Evolutionary conservation across 2,329 filamentous ascomycete genomes (phyloP).

Genomic region (Stromatinia cepivora): DNA sequence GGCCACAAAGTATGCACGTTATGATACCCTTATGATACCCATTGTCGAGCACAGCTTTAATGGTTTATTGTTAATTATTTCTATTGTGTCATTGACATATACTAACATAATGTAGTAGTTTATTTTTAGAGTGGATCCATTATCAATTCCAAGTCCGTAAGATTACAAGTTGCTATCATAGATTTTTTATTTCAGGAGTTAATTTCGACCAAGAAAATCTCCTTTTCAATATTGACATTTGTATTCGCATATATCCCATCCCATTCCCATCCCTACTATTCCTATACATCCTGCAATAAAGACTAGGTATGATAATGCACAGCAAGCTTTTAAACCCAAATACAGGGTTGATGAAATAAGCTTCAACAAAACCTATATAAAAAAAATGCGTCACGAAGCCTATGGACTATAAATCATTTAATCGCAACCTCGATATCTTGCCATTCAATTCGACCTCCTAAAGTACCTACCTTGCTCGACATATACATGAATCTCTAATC

Average conservation of each 20-base stretch:
- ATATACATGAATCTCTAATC: background rate
- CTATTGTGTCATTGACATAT: background rate
- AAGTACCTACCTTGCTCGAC: background rate
- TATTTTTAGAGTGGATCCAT: slow-evolving; percentile 13
- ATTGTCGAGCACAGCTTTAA: too few species aligned
- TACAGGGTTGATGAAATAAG: slow-evolving; percentile 1
- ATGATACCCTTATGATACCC: background rate
- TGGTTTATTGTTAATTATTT: background rate
- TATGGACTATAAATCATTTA: background rate
- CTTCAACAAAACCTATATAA: background rate
- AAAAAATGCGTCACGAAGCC: slow-evolving; percentile 3
- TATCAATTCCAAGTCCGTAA: too few species aligned
- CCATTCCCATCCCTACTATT: too few species aligned
- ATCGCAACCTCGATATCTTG: background rate
- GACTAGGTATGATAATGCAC: background rate
- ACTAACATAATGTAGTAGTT: background rate
- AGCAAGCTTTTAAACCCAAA: background rate
- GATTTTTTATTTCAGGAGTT: background rate
- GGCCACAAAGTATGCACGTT: background rate
- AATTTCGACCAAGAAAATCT: background rate
- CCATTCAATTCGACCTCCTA: background rate
- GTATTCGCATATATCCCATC: background rate
- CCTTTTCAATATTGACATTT: background rate
- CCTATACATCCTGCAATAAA: background rate
- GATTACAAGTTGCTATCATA: background rate